Base-by-base conservation (phyloP, 2,329 filamentous ascomycete genomes). In the Neurospora sp. region DNA sequence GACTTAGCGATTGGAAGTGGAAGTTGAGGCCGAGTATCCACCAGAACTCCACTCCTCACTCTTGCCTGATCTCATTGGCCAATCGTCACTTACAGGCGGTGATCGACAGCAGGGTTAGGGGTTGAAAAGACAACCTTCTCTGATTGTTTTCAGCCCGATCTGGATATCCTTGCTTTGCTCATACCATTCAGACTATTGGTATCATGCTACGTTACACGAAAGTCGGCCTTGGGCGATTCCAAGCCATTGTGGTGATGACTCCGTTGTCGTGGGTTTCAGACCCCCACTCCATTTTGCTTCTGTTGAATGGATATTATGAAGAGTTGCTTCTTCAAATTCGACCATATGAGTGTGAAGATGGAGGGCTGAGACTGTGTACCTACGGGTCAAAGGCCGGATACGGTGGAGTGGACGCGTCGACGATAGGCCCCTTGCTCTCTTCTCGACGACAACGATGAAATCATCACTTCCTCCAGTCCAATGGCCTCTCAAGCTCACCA, bases 21-120 rank as follows among this genome's bases (percentile, higher is more conserved):
- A 33, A 46, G 19, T 58, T 58, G 6, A 28, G 23, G 46, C 5
- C 43, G 23, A 33, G 46, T 28, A 28, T 2, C 11, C 1, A 8
- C 11, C 0, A 0, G 5, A 46, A 3, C 46, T 17, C 46, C 23
- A 58, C 46, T 1, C 0, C 2, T 23, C 1, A 1, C 19, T 17
- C 0, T 15, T 8, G 3, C 5, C 13, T 9, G 4, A 17, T 9
- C 1, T 9, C 19, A 58, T 58, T 58, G 46, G 46, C 1, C 3
- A 33, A 33, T 36, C 1, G 3, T 5, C 13, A 33, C 52, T 62
- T n/a, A 36, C 15, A 62, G 28, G 15, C 52, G 7, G 23, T 62
- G 23, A 52, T 52, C 43, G 46, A 33, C 46, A 58, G 23, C 46
- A 62, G 8, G 28, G 23, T 62, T 62, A 33, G 52, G 23, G 28